Evolutionary conservation across 2,329 filamentous ascomycete species (phyloP).

Genomic region (Aphanoascus verrucosus): DNA sequence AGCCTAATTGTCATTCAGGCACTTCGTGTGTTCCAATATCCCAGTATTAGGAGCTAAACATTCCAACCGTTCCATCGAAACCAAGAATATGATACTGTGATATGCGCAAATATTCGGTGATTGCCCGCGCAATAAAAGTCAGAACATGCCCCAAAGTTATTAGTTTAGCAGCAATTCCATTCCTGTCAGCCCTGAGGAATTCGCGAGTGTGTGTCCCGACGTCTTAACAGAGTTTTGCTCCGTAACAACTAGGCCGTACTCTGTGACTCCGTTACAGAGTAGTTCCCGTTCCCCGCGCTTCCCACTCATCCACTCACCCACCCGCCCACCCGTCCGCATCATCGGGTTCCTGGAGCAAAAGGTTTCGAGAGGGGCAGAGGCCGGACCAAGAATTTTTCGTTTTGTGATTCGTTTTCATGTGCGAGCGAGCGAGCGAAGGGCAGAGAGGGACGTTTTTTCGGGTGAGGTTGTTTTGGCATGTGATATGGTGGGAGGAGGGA

Average conservation of each 20-base stretch:
- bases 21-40: too few relatives aligned
- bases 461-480: neutral
- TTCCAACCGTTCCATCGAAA: too few relatives aligned
- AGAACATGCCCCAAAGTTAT: too few relatives aligned
- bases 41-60: too few relatives aligned
- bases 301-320: too few relatives aligned
- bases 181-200: neutral
- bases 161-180: too few relatives aligned
- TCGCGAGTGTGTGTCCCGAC: neutral
- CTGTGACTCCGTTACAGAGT: neutral
- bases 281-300: neutral
- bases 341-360: constrained; percentile 3
- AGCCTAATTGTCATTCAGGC: neutral
- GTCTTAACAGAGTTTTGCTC: neutral
- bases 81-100: too few relatives aligned
- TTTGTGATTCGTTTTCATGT: too few relatives aligned
- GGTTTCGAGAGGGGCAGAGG: neutral
- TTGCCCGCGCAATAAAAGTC: too few relatives aligned
- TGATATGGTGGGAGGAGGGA: neutral
- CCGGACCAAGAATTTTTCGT: neutral
- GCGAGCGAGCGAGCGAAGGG: neutral
- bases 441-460: neutral
- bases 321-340: neutral
- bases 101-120: too few relatives aligned
- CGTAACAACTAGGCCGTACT: neutral